Evolutionary conservation across 2,329 filamentous ascomycete species (phyloP).

Genomic region (Erysiphe pisi): DNA sequence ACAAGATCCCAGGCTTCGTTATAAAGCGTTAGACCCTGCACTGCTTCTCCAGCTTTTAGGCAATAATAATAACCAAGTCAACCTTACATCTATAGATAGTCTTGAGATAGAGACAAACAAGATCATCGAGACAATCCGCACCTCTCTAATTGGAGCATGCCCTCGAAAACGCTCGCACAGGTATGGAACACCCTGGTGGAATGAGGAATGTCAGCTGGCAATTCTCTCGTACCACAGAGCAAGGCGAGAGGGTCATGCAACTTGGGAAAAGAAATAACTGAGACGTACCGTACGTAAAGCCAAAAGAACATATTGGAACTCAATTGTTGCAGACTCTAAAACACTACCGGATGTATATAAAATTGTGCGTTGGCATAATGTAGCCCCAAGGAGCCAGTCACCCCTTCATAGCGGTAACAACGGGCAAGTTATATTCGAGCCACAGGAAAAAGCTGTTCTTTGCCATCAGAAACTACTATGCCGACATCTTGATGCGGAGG

Average conservation of each 20-base stretch:
- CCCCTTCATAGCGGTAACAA: background rate
- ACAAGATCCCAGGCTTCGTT: no score
- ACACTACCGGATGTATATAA: background rate
- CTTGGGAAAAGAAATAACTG: background rate
- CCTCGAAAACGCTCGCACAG: background rate
- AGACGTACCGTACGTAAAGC: background rate
- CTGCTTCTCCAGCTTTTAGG: no score
- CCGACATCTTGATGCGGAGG: background rate
- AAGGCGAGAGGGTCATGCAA: background rate
- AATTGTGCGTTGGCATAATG: background rate
- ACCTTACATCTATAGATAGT: no score
- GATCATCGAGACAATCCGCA: no score
- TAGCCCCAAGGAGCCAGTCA: background rate
- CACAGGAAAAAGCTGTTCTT: background rate
- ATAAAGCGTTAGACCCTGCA: no score
- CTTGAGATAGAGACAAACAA: no score
- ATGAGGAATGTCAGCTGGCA: background rate
- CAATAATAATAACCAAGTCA: no score
- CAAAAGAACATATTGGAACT: constrained; percentile 3
- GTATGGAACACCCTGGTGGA: background rate
- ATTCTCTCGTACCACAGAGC: background rate
- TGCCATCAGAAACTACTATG: background rate
- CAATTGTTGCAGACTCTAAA: background rate
- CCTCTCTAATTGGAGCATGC: no score
- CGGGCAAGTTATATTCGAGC: no score